Evolutionary conservation across 257 asterid genomes (phyloP).

Genomic region (Scutellaria barbata): DNA sequence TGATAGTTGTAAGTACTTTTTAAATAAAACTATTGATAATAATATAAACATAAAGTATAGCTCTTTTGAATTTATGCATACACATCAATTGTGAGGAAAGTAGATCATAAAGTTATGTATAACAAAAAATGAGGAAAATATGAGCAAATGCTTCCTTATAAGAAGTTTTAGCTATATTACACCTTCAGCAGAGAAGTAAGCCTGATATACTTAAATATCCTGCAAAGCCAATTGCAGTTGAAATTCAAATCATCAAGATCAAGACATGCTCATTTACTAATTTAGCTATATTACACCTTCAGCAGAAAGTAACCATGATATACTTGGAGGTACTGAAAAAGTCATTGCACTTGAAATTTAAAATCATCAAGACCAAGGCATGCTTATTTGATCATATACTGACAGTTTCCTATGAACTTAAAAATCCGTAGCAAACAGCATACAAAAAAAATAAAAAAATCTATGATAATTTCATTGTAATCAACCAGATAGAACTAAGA

Average conservation of each 20-base stretch:
- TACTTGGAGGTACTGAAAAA: no score
- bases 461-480: neutral
- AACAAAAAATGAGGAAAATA: neutral
- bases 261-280: neutral
- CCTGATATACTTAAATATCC: neutral
- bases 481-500: conserved; percentile 8
- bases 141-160: neutral
- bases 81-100: neutral
- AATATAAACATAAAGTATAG: neutral
- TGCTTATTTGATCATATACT: conserved; percentile 2
- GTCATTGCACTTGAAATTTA: no score
- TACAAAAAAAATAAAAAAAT: neutral
- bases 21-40: conserved; percentile 7
- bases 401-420: neutral
- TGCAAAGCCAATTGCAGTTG: neutral
- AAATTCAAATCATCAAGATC: conserved; percentile 5
- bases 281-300: neutral
- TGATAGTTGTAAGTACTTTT: neutral
- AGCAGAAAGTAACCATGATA: no score
- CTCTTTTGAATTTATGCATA: neutral
- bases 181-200: conserved; percentile 17
- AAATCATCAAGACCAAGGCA: neutral
- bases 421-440: conserved; percentile 2
- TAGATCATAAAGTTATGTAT: neutral
- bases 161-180: neutral